Conservation (phyloP, 306 rosid genomes). For the Lathyrus sativus region DNA sequence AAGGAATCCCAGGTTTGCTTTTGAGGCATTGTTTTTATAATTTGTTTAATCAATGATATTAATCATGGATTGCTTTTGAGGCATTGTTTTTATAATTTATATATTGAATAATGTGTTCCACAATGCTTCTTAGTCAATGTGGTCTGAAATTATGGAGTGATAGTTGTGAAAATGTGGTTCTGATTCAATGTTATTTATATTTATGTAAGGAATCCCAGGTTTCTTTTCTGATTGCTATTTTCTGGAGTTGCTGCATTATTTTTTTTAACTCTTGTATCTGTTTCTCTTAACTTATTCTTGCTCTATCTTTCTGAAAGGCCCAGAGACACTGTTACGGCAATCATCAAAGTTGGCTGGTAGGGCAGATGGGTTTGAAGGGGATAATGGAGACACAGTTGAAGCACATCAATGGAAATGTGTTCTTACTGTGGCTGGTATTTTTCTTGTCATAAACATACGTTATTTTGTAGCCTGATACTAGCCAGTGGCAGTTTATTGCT, state of each 20-base stretch:
- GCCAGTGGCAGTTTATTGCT: conserved; percentile 31
- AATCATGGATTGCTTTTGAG: conserved; percentile 25
- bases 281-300: conserved; percentile 27
- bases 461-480: conserved; percentile 32
- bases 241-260: conserved; percentile 12
- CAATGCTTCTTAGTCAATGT: conserved; percentile 15
- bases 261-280: background rate
- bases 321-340: conserved; percentile 77
- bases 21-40: too few species aligned
- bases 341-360: conserved; percentile 57
- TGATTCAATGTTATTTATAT: background rate
- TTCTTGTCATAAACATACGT: conserved; percentile 29
- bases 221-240: conserved; percentile 30
- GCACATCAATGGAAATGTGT: conserved; percentile 87
- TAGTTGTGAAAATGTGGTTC: conserved; percentile 26
- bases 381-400: conserved; percentile 81
- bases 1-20: conserved; percentile 27
- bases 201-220: conserved; percentile 32
- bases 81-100: conserved; percentile 30
- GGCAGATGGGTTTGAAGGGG: conserved; percentile 67
- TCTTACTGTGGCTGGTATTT: conserved; percentile 71
- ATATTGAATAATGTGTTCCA: conserved; percentile 9
- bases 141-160: conserved; percentile 4
- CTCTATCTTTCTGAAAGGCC: conserved; percentile 57
- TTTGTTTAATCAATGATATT: conserved; percentile 22